Conservation (phyloP, 768 basidiomycete species). For the Ramaria sp. region DNA sequence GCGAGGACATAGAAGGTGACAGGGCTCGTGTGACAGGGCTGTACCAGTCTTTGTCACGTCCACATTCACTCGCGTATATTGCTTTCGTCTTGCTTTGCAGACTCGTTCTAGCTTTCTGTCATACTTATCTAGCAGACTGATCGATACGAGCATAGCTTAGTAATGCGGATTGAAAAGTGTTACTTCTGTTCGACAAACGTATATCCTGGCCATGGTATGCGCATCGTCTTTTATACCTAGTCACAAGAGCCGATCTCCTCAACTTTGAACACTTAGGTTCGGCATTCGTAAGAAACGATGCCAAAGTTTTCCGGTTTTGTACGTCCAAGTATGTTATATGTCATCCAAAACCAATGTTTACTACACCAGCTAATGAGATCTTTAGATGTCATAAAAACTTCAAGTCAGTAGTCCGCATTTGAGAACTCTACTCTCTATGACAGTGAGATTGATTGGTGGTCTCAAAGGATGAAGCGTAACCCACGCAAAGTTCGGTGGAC, state of each 20-base stretch:
- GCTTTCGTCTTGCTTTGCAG: too few species aligned
- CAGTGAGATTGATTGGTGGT: too few species aligned
- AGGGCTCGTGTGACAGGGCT: too few species aligned
- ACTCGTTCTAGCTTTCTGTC: too few species aligned
- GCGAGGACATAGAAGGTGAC: conserved; percentile 28
- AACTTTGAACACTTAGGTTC: conserved; percentile 38
- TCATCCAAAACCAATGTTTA: not conserved
- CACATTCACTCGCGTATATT: too few species aligned
- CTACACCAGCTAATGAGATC: conserved; percentile 10
- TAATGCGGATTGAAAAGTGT: conserved; percentile 95
- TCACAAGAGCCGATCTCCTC: not conserved
- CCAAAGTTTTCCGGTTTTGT: conserved; percentile 97
- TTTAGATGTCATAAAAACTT: conserved; percentile 96
- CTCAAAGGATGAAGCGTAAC: conserved; percentile 90
- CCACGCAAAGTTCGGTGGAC: conserved; percentile 99
- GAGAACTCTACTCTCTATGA: too few species aligned
- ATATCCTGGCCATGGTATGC: conserved; percentile 89
- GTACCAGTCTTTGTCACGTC: too few species aligned
- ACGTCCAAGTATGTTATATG: conserved; percentile 82
- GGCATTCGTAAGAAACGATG: conserved; percentile 95
- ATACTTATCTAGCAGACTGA: too few species aligned
- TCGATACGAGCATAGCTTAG: not conserved
- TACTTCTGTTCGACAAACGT: conserved; percentile 97
- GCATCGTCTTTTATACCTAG: not conserved
- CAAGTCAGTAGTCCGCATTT: conserved; percentile 48